These are phyloP conservation scores for Talaromyces borbonicus DNA, from an alignment of 495 filamentous ascomycete species.

Conservation along the genomic window DNA sequence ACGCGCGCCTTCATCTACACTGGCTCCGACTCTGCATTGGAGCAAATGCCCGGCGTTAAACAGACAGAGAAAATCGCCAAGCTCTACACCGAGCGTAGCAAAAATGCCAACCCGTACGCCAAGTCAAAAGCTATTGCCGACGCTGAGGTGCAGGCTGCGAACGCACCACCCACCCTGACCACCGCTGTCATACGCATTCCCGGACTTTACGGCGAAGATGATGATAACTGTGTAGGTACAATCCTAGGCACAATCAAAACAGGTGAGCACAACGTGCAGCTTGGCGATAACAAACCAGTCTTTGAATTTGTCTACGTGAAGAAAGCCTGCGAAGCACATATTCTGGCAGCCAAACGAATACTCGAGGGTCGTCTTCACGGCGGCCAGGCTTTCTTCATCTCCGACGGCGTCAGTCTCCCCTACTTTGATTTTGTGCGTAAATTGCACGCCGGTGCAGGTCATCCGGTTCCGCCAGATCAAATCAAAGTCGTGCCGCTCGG, in stretches of 20 bases:
- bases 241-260: constrained; percentile 9
- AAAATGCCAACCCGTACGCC: constrained; percentile 11
- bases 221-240: constrained; percentile 11
- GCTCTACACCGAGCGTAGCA: constrained; percentile 10
- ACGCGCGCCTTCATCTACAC: constrained; percentile 20
- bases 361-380: constrained; percentile 3
- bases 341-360: constrained; percentile 41
- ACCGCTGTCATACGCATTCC: constrained; percentile 17
- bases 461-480: constrained; percentile 12
- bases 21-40: constrained; percentile 12
- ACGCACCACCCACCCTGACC: constrained; percentile 7
- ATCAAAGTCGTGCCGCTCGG: constrained; percentile 14
- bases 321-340: constrained; percentile 67
- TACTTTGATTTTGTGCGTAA: constrained; percentile 19
- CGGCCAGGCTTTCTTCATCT: constrained; percentile 20
- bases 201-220: constrained; percentile 18
- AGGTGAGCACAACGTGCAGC: constrained; percentile 16
- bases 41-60: constrained; percentile 4
- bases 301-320: constrained; percentile 79
- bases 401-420: constrained; percentile 12
- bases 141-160: constrained; percentile 15
- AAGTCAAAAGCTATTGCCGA: constrained; percentile 20
- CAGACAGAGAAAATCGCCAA: constrained; percentile 14
- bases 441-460: constrained; percentile 14
- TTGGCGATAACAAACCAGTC: constrained; percentile 27